A percentile compares a stretch with the other conserved stretches of the same genome.
Evolutionary conservation across 192 early-diverging fungal genomes (phyloP).

Genomic region (Glomus cerebriforme): DNA sequence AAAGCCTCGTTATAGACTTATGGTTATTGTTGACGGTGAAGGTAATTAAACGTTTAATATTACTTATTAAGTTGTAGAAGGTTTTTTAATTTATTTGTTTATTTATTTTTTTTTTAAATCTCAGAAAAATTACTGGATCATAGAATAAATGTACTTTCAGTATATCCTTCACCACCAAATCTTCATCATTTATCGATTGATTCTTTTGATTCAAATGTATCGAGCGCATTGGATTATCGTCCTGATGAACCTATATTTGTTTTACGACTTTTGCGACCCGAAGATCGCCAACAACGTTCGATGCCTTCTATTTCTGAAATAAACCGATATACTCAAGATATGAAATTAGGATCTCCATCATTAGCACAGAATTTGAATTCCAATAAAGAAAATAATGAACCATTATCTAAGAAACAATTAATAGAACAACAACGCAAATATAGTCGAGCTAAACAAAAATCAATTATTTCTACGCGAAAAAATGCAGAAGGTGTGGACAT

Average conservation of each 20-base stretch:
- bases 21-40: slow-evolving; percentile 23
- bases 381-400: not conserved
- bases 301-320: not conserved
- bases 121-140: slow-evolving; percentile 19
- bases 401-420: slow-evolving; percentile 14
- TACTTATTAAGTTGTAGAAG: not conserved
- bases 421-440: slow-evolving; percentile 32
- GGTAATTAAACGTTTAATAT: not conserved
- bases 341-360: not conserved
- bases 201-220: slow-evolving; percentile 21
- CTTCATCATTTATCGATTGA: slow-evolving; percentile 22
- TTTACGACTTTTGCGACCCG: slow-evolving; percentile 16
- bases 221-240: slow-evolving; percentile 22
- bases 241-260: slow-evolving; percentile 33
- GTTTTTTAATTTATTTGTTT: not conserved
- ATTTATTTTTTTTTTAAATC: not conserved
- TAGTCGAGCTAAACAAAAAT: slow-evolving; percentile 26
- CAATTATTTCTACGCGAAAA: slow-evolving; percentile 25
- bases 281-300: slow-evolving; percentile 9
- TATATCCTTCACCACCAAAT: slow-evolving; percentile 8
- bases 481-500: slow-evolving; percentile 44
- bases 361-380: not conserved
- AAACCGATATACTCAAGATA: not conserved
- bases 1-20: slow-evolving; percentile 21
- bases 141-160: not conserved